Percentiles rank a stretch among this genome's conserved stretches.
These are phyloP conservation scores for Exophiala lecanii-corni DNA, from an alignment of 2,329 filamentous ascomycete species.

Conservation along the genomic window DNA sequence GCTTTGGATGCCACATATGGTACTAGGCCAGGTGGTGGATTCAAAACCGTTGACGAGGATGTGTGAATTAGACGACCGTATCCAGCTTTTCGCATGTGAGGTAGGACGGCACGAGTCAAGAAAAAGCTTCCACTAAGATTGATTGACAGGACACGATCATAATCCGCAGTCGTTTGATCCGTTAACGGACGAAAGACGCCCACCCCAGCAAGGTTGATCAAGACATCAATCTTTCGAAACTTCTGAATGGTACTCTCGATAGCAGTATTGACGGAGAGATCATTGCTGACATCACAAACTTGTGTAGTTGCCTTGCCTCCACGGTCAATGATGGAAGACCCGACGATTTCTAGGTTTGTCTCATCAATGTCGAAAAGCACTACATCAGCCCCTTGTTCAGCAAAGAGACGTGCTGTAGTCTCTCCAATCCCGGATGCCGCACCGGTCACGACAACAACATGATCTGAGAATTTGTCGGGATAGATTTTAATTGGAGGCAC, in stretches of 20 bases:
- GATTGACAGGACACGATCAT: not conserved
- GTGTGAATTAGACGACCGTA: not conserved
- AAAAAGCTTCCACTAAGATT: not conserved
- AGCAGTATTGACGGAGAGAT: not conserved
- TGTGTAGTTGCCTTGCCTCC: conserved; percentile 14
- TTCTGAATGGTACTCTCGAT: not conserved
- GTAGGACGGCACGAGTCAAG: not conserved
- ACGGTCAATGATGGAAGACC: conserved; percentile 3
- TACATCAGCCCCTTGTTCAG: conserved; percentile 22
- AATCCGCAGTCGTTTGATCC: not conserved
- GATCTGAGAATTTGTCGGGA: conserved; percentile 1
- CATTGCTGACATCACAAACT: conserved; percentile 24
- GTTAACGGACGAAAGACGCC: not conserved
- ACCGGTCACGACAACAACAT: conserved; percentile 23
- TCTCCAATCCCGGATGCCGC: conserved; percentile 25
- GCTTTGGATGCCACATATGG: not conserved
- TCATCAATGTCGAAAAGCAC: conserved; percentile 24
- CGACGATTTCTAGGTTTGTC: conserved; percentile 15
- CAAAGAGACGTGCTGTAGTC: conserved; percentile 18
- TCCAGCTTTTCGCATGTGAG: not conserved
- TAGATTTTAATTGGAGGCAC: not conserved
- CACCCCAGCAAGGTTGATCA: not conserved
- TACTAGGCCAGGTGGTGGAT: not conserved
- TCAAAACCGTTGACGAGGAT: not conserved
- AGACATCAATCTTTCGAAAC: not conserved